Evolutionary conservation across 768 basidiomycete species (phyloP), one percentile per base, ranked within the genome.

Genomic region (Pisolithus marmoratus): DNA sequence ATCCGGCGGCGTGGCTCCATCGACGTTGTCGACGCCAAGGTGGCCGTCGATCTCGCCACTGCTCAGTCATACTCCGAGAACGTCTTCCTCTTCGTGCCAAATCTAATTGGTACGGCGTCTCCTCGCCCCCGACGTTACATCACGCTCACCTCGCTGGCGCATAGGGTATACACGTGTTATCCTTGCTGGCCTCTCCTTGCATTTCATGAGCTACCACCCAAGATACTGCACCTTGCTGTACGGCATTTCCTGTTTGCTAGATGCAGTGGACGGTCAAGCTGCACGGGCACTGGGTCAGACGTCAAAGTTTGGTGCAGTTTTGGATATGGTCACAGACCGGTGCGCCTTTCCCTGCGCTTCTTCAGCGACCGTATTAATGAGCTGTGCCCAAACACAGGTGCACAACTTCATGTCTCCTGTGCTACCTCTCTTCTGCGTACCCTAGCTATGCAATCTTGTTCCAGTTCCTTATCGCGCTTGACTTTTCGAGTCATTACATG

Each of bases 301-400:
- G 5, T 93, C 90, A 50, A 94, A 95, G 72, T 97, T 98, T 70
- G 96, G 96, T 22, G 94, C 93, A 3, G 95, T 98, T 41, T 72
- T 99, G 61, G 96, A 99, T 70, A 99, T 99, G 96, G 95, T 99
- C 38, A 98, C 96, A 6, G 96, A 99, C 69, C 76, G 95, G 94
- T 95, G 57, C 57, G 84, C n/a, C n/a, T n/a, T n/a, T n/a, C n/a
- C n/a, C n/a, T n/a, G n/a, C n/a, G n/a, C n/a, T n/a, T n/a, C n/a
- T n/a, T n/a, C n/a, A 31, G 6, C 20, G 19, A n/a, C 14, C 23
- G 7, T 37, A 11, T 8, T 34, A 29, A 23, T 41, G 23, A 9
- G 37, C 40, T 51, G 6, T 57, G 42, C 27, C 37, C 15, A 22
- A n/a, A n/a, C 38, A 41, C 62, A 96, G 94, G 63, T 97, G 96